Evolutionary conservation across 441 rosid genomes (phyloP), one percentile per base, ranked within the genome.

Genomic region (Corymbia citriodora): DNA sequence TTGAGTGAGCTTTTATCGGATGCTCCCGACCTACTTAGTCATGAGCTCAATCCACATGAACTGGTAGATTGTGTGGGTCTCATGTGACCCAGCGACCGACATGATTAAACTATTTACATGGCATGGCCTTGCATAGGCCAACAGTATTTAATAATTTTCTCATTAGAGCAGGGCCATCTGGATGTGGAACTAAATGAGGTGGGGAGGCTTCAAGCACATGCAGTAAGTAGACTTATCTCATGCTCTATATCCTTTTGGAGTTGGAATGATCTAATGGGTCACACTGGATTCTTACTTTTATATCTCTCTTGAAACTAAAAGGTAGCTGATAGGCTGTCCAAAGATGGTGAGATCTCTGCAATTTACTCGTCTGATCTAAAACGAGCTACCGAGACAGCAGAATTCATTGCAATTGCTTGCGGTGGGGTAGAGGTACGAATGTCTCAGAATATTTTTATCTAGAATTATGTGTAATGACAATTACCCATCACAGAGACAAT

Each of bases 311-410:
- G 45, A 17, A 81, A 90, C 83, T 40, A 79, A 12, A 90, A 97
- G 98, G 96, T 96, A 89, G 97, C 98, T 52, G 95, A 94, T 45
- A 91, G 97, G 57, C 92, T 97, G 49, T 93, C 97, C n/a, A 93
- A 91, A 91, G 99, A 95, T 90, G 92, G 93, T 55, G 94, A 95
- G 90, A 90, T 95, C 59, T 92, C 97, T 89, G 94, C 91, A 55
- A 91, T 97, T 3, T 97, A 97, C 91, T 95, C 98, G 87, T 97
- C 98, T 92, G 97, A 97, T 90, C 92, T 97, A 92, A 97, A 97
- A 91, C 95, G 97, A 92, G 99, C 98, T 53, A 92, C 90, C 61
- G 97, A 93, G 92, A 96, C 98, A 19, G 98, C 99, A 21, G 93
- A 95, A 94, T 91, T 91, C 14, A 97, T 97, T 87, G 97, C 98